phyloP scores from a whole-genome alignment of 169 alveolate species.

The Plasmodium vinckei region DNA sequence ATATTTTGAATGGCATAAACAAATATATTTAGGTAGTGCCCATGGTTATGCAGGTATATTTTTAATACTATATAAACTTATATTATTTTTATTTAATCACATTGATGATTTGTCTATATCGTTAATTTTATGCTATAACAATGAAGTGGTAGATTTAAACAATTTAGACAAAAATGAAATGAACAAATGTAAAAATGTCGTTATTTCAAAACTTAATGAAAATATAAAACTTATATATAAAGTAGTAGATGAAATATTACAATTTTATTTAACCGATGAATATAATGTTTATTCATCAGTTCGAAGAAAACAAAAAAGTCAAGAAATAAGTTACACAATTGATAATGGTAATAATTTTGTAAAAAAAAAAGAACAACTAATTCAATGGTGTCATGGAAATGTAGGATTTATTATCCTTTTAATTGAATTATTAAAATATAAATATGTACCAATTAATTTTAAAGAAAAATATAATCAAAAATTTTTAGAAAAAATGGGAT shows the following conservation, averaged over 20 bases:
- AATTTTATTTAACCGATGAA: conserved; percentile 22
- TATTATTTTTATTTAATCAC: conserved; percentile 20
- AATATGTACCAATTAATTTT: conserved; percentile 30
- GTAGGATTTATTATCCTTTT: conserved; percentile 46
- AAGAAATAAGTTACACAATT: neutral
- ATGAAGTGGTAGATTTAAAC: neutral
- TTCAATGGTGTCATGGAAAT: conserved; percentile 74
- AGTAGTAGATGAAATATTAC: conserved; percentile 56
- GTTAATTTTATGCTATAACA: neutral
- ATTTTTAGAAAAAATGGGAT: conserved; percentile 54
- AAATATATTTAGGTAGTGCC: conserved; percentile 61
- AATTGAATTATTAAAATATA: conserved; percentile 39
- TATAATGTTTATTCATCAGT: conserved; percentile 49
- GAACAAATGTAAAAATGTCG: neutral
- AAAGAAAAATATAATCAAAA: conserved; percentile 17
- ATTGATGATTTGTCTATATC: conserved; percentile 35
- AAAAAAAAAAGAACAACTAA: conserved; percentile 35
- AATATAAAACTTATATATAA: conserved; percentile 31
- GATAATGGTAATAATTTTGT: too few relatives aligned
- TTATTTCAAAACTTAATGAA: conserved; percentile 15
- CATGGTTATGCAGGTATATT: conserved; percentile 74
- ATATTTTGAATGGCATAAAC: conserved; percentile 60
- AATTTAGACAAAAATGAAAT: neutral
- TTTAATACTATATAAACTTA: conserved; percentile 29
- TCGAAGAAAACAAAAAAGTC: neutral